phyloP scores from a whole-genome alignment of 176 grass and related monocot genomes.

The Ampelocalamus luodianensis region DNA sequence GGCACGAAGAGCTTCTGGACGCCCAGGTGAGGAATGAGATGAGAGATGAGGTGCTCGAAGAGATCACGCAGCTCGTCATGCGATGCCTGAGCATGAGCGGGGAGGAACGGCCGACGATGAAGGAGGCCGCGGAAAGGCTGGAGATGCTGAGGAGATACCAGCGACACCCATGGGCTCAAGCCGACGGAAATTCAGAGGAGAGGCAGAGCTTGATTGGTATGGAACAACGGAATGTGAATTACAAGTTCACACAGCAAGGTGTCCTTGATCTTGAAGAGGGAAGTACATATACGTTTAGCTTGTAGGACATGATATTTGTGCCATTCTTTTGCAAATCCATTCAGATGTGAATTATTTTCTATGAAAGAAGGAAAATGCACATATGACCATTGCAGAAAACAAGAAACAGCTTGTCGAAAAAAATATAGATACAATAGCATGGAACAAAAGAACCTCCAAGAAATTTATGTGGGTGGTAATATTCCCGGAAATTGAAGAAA shows the following conservation, averaged over 20 bases:
- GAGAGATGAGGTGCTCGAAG: slow-evolving; percentile 42
- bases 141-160: slow-evolving; percentile 55
- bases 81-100: slow-evolving; percentile 62
- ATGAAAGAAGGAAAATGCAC: too few species aligned
- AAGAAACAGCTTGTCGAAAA: too few species aligned
- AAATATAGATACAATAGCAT: too few species aligned
- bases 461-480: too few species aligned
- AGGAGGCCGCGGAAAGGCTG: slow-evolving; percentile 58
- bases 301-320: too few species aligned
- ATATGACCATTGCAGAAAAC: too few species aligned
- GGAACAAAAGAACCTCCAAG: too few species aligned
- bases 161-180: slow-evolving; percentile 33
- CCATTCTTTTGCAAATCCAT: too few species aligned
- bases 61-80: slow-evolving; percentile 52
- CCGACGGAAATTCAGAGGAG: slow-evolving; percentile 31
- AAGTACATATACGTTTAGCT: too few species aligned
- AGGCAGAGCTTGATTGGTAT: slow-evolving; percentile 51
- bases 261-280: too few species aligned
- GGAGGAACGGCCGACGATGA: slow-evolving; percentile 70
- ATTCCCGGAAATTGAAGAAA: too few species aligned
- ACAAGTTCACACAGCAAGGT: background rate
- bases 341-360: too few species aligned
- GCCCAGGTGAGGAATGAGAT: slow-evolving; percentile 48
- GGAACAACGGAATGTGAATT: slow-evolving; percentile 23
- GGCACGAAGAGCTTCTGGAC: slow-evolving; percentile 56